A percentile compares a stretch with the other conserved stretches of the same genome.
These are phyloP conservation scores for Debaryomyces nepalensis DNA, from an alignment of 1,139 yeast genomes.

Conservation along the genomic window DNA sequence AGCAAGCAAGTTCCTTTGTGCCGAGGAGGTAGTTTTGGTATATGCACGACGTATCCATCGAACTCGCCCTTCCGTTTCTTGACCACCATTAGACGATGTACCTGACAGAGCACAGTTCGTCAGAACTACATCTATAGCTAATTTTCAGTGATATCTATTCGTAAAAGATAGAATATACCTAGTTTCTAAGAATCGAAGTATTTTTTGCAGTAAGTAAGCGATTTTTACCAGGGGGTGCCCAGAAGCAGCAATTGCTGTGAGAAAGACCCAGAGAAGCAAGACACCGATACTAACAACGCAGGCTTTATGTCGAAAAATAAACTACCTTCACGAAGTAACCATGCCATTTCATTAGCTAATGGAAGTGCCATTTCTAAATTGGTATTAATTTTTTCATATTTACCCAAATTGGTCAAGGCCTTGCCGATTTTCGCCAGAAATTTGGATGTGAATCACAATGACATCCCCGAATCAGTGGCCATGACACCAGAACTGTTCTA, in stretches of 20 bases:
- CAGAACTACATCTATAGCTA: background rate
- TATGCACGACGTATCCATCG: too few relatives aligned
- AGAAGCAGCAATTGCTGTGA: too few relatives aligned
- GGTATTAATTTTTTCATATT: conserved; percentile 27
- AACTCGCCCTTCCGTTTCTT: too few relatives aligned
- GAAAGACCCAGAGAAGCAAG: too few relatives aligned
- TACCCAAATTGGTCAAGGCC: conserved; percentile 33
- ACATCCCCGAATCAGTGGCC: conserved; percentile 19
- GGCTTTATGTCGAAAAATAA: conserved; percentile 27
- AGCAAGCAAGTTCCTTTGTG: too few relatives aligned
- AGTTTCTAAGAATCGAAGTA: conserved; percentile 1
- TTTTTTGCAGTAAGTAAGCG: conserved; percentile 1
- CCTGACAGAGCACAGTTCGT: too few relatives aligned
- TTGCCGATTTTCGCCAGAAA: conserved; percentile 26
- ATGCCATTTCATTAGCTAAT: conserved; percentile 29
- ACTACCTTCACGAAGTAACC: conserved; percentile 27
- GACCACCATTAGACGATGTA: too few relatives aligned
- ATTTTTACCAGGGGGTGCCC: too few relatives aligned
- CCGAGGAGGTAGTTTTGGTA: too few relatives aligned
- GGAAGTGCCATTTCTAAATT: conserved; percentile 26
- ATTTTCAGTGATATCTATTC: background rate
- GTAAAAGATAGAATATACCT: background rate
- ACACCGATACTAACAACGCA: conserved; percentile 5
- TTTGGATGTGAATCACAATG: conserved; percentile 17
- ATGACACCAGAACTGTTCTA: conserved; percentile 53